Base-by-base conservation (phyloP, 2,329 filamentous ascomycete genomes). In the Coccinonectria pachysandricola region DNA sequence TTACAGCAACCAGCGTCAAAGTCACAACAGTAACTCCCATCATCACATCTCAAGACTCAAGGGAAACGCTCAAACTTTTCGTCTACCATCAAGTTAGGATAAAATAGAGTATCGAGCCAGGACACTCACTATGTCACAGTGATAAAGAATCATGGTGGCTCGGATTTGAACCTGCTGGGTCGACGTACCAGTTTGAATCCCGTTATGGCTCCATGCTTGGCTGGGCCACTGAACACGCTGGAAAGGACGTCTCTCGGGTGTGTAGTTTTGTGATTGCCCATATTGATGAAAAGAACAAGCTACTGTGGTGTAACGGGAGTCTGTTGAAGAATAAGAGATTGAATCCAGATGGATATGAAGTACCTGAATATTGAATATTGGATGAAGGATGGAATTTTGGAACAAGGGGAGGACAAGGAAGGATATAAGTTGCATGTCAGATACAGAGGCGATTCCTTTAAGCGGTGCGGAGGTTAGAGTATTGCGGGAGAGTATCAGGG, bases 81-180 rank as follows among this genome's bases (percentile, higher is more conserved):
- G 43, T 56, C 14, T 15, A 40, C 1, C 44, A 58, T 10, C 31
- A 21, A 1, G 37, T 28, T 1, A 60, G 50, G 19, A 23, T 32
- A 8, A 23, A 49, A 1, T 49, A 45, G 5, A 56, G 43, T 48
- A 0, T 52, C 47, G 7, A 63, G 59, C 60, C 58, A 62, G 34
- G 64, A 64, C 34, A 52, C 48, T 1, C 40, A 46, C 14, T 41
- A 37, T 0, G 56, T 62, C 2, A 62, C 24, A 58, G 60, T 2
- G 60, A 64, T 21, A 63, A 64, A 28, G 60, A 64, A 37, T 56
- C 49, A 3, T 63, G 51, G 48, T 64, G 59, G 60, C 37, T 64
- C 11, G 57, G 57, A 0, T 39, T 60, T 7, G 60, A 63, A 31
- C 43, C 63, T 5, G 42, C 49, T 6, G 51, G 50, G 1, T 45